Percentiles rank a stretch among this genome's conserved stretches.
These are phyloP conservation scores for Ehretia macrophylla DNA, from an alignment of 257 asterid species.

Conservation along the genomic window DNA sequence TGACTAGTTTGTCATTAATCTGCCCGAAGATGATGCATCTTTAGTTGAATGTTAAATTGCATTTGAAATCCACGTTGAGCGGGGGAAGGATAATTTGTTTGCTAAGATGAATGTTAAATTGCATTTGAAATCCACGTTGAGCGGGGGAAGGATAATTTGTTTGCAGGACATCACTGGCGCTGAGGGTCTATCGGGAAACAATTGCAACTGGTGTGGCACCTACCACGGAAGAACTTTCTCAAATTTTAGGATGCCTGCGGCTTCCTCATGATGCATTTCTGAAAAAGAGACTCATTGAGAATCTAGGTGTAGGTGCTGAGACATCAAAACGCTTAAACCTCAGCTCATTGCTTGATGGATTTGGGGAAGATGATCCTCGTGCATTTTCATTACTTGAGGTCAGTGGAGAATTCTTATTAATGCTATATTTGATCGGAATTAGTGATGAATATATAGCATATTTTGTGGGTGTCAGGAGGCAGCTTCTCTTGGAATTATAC, in stretches of 20 bases:
- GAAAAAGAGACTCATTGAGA: slow-evolving; percentile 69
- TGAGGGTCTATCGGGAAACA: slow-evolving; percentile 84
- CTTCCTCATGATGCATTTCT: slow-evolving; percentile 71
- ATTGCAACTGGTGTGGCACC: slow-evolving; percentile 68
- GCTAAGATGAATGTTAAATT: slow-evolving; percentile 14
- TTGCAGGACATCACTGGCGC: slow-evolving; percentile 90
- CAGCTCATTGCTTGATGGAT: slow-evolving; percentile 79
- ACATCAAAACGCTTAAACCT: slow-evolving; percentile 48
- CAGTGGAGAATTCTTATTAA: slow-evolving; percentile 10
- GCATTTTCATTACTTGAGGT: slow-evolving; percentile 94
- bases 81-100: slow-evolving; percentile 27
- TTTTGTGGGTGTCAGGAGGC: slow-evolving; percentile 57
- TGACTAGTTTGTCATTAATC: too few species aligned
- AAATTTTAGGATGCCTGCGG: slow-evolving; percentile 79
- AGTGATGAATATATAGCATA: slow-evolving; percentile 17
- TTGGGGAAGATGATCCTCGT: slow-evolving; percentile 95
- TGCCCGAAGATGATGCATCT: too few species aligned
- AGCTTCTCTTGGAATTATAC: slow-evolving; percentile 78
- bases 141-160: slow-evolving; percentile 23
- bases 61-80: slow-evolving; percentile 1
- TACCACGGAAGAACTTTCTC: slow-evolving; percentile 72
- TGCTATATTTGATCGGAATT: not conserved
- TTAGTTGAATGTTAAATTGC: not conserved
- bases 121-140: not conserved
- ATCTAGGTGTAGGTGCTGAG: slow-evolving; percentile 49